Conservation (phyloP, 495 filamentous ascomycete species). For the Aspergillus funiculosus region DNA sequence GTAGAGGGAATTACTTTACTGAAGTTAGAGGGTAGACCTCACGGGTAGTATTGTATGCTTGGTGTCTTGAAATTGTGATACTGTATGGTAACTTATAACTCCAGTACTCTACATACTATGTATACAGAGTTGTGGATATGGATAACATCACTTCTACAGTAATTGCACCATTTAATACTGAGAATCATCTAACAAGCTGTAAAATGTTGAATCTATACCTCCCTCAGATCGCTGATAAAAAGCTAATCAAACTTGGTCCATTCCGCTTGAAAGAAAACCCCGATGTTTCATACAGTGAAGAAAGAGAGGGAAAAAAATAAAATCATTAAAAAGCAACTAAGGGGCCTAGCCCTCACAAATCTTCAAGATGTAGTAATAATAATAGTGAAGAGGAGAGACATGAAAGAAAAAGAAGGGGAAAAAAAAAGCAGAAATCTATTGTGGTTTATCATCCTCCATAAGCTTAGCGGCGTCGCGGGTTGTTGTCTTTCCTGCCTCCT, state of each 20-base stretch:
- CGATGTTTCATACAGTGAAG: slow-evolving; percentile 22
- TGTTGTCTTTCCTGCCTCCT: slow-evolving; percentile 24
- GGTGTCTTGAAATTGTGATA: no score
- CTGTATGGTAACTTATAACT: neutral
- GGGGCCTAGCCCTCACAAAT: slow-evolving; percentile 4
- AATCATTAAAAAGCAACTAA: slow-evolving; percentile 9
- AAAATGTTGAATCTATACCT: neutral
- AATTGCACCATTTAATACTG: no score
- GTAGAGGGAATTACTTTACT: no score
- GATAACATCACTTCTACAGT: no score
- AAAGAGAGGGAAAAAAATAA: slow-evolving; percentile 6
- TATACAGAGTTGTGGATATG: no score
- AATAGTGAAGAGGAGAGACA: slow-evolving; percentile 6
- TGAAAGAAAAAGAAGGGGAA: slow-evolving; percentile 5
- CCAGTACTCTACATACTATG: no score
- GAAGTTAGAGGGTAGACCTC: no score
- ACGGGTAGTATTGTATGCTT: no score
- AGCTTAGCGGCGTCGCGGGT: slow-evolving; percentile 22
- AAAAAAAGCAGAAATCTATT: slow-evolving; percentile 16
- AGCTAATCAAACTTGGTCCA: neutral
- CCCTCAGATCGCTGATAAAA: neutral
- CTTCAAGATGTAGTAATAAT: no score
- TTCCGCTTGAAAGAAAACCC: no score
- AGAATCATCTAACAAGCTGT: no score
- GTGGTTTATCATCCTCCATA: slow-evolving; percentile 13